Percentiles rank a stretch among this genome's conserved stretches.
phyloP scores from a whole-genome alignment of 1,284 basidiomycete species.

The Sporisorium sorghi region DNA sequence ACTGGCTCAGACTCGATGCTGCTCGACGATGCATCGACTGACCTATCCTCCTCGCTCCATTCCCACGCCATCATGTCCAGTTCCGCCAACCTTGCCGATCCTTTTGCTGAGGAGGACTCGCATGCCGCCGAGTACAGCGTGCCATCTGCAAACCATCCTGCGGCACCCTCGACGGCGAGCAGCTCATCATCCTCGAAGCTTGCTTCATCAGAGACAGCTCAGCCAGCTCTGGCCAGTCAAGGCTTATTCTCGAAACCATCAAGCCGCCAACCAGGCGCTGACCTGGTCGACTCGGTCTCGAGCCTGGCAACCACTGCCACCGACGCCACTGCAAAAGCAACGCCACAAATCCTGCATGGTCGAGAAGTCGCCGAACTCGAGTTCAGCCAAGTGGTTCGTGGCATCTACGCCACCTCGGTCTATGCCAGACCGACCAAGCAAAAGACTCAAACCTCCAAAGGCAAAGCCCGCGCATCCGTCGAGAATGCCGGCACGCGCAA shows the following conservation, averaged over 20 bases:
- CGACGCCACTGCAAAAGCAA: slow-evolving; percentile 23
- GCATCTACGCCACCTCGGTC: slow-evolving; percentile 49
- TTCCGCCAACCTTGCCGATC: slow-evolving; percentile 53
- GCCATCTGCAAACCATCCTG: neutral
- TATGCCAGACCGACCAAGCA: neutral
- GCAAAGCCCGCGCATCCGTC: slow-evolving; percentile 18
- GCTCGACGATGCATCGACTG: neutral
- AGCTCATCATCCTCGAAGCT: neutral
- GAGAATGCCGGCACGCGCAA: neutral
- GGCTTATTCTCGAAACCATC: slow-evolving; percentile 15
- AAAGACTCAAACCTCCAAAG: slow-evolving; percentile 5
- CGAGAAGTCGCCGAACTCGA: slow-evolving; percentile 62
- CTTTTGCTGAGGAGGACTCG: slow-evolving; percentile 31
- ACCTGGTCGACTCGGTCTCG: slow-evolving; percentile 37
- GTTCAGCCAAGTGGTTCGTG: slow-evolving; percentile 57
- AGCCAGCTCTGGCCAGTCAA: neutral
- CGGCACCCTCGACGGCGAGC: neutral
- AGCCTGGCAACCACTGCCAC: slow-evolving; percentile 38
- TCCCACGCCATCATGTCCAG: slow-evolving; percentile 44
- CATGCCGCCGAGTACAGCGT: neutral
- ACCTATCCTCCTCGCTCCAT: slow-evolving; percentile 11
- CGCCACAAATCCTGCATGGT: slow-evolving; percentile 25
- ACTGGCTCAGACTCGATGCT: neutral
- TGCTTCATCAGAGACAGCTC: neutral
- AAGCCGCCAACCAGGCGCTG: slow-evolving; percentile 6